These are phyloP conservation scores for Pyrenochaeta sp. DNA, from an alignment of 2,329 filamentous ascomycete species.

Conservation along the genomic window DNA sequence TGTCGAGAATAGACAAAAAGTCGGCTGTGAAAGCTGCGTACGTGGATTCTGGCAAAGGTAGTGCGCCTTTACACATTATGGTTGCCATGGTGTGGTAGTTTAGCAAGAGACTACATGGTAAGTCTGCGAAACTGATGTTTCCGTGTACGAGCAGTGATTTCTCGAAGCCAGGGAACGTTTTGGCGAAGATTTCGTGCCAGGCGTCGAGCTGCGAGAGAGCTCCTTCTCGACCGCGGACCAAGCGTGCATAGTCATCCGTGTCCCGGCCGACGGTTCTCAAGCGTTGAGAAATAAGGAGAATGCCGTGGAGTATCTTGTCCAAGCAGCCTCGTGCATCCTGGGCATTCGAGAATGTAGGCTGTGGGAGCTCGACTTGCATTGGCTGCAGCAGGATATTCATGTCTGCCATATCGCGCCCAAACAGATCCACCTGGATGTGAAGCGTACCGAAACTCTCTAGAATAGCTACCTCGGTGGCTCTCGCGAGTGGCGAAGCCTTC, in stretches of 20 bases:
- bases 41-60: slow-evolving; percentile 2
- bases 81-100: slow-evolving; percentile 25
- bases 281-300: slow-evolving; percentile 2
- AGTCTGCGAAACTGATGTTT: not conserved
- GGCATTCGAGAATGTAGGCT: slow-evolving; percentile 1
- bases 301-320: slow-evolving; percentile 9
- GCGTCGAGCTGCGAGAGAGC: not conserved
- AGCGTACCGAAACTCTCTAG: slow-evolving; percentile 51
- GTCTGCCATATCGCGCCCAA: slow-evolving; percentile 9
- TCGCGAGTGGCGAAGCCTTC: slow-evolving; percentile 6
- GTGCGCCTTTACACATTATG: slow-evolving; percentile 22
- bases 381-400: slow-evolving; percentile 2
- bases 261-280: not conserved
- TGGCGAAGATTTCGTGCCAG: slow-evolving; percentile 5
- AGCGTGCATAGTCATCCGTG: not conserved
- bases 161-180: not conserved
- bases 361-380: not conserved
- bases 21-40: slow-evolving; percentile 29
- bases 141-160: not conserved
- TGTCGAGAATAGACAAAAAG: slow-evolving; percentile 28
- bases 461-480: slow-evolving; percentile 54
- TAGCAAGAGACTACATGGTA: slow-evolving; percentile 15
- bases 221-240: not conserved
- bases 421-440: slow-evolving; percentile 23
- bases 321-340: slow-evolving; percentile 16